Conservation (phyloP, 768 basidiomycete species). For the Omphalotus guepiniiformis region DNA sequence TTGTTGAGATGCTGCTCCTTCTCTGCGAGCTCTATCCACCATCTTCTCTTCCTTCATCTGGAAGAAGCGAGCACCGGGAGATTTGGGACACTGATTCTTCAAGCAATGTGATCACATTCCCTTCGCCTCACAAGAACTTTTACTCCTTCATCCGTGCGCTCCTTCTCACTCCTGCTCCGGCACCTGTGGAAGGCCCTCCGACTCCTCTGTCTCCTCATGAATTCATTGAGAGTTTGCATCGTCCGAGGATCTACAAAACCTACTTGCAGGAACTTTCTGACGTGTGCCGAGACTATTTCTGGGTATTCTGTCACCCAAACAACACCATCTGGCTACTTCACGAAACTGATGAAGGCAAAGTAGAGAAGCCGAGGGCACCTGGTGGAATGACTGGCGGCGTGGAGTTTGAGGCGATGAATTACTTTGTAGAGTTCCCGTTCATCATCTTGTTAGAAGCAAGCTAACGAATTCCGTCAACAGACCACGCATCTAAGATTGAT, state of each 20-base stretch:
- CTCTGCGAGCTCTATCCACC: conserved; percentile 87
- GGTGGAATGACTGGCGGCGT: conserved; percentile 99
- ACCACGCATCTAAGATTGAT: conserved; percentile 85
- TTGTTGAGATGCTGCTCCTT: conserved; percentile 80
- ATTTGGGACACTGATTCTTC: conserved; percentile 54
- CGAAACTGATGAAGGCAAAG: conserved; percentile 79
- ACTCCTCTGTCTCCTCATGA: conserved; percentile 67
- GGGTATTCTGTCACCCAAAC: conserved; percentile 95
- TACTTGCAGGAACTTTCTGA: conserved; percentile 85
- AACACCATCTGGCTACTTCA: conserved; percentile 86
- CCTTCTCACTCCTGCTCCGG: conserved; percentile 69
- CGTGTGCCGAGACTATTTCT: conserved; percentile 90
- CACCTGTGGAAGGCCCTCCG: conserved; percentile 57
- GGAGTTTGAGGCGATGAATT: conserved; percentile 95
- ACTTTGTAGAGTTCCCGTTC: conserved; percentile 63
- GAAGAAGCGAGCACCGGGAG: conserved; percentile 38
- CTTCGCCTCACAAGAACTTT: conserved; percentile 65
- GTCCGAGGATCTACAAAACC: conserved; percentile 71
- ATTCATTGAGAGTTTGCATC: conserved; percentile 72
- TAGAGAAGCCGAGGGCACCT: conserved; percentile 89
- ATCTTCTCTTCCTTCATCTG: conserved; percentile 56
- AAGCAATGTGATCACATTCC: conserved; percentile 58
- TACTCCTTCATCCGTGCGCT: conserved; percentile 73
- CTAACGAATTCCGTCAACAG: conserved; percentile 40
- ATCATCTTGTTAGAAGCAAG: not conserved